A percentile compares a stretch with the other conserved stretches of the same genome.
Evolutionary conservation across 2,329 filamentous ascomycete genomes (phyloP).

Genomic region (Penicillium digitatum): DNA sequence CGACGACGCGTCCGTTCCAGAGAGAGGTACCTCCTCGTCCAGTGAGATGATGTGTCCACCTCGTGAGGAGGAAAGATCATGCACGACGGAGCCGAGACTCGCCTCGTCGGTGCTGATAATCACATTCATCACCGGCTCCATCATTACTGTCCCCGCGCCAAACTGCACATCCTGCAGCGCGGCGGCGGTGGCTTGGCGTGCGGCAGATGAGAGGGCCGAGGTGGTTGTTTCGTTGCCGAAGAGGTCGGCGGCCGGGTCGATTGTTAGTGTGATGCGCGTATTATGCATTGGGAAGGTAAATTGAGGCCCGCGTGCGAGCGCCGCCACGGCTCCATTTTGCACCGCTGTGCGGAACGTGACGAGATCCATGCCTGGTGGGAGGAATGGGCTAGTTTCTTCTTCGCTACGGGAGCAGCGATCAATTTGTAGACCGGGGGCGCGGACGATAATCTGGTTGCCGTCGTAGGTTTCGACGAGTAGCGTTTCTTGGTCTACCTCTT

Average conservation of each 20-base stretch:
- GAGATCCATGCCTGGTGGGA: constrained; percentile 54
- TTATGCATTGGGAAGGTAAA: constrained; percentile 76
- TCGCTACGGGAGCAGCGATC: constrained; percentile 37
- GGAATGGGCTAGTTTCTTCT: constrained; percentile 44
- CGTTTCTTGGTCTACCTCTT: constrained; percentile 22
- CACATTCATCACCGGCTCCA: constrained; percentile 92
- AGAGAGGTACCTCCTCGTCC: constrained; percentile 46
- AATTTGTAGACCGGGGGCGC: constrained; percentile 48
- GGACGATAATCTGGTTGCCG: constrained; percentile 65
- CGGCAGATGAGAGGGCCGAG: constrained; percentile 64
- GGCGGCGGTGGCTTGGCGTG: constrained; percentile 62
- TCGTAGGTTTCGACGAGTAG: constrained; percentile 52
- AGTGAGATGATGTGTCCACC: constrained; percentile 72
- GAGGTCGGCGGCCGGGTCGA: constrained; percentile 63
- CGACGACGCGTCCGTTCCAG: constrained; percentile 26
- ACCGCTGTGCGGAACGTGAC: constrained; percentile 53
- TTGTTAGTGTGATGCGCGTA: constrained; percentile 64
- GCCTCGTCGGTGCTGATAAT: constrained; percentile 81
- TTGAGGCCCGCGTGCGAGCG: constrained; percentile 77
- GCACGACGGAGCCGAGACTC: constrained; percentile 74
- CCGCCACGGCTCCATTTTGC: constrained; percentile 75
- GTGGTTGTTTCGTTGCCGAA: constrained; percentile 65
- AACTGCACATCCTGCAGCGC: constrained; percentile 57
- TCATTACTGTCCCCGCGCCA: constrained; percentile 55
- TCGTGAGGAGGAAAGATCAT: constrained; percentile 70